phyloP scores from a whole-genome alignment of 2,329 filamentous ascomycete species.

The Grosmannia penicillata region DNA sequence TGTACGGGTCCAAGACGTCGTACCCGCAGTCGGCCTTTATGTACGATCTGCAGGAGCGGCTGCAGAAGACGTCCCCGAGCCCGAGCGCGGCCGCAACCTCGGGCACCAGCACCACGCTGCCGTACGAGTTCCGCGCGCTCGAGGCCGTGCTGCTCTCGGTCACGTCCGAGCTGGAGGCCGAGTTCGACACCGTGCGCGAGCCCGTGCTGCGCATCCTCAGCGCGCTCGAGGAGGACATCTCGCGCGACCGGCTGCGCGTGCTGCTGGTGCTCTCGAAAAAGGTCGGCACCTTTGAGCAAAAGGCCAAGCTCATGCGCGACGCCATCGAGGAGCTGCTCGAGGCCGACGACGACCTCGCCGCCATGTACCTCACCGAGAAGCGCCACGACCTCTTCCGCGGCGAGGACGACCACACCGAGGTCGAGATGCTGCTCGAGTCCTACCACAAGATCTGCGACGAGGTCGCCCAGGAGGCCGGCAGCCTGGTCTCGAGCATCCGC shows the following conservation, averaged over 20 bases:
- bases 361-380: constrained; percentile 94
- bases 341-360: constrained; percentile 84
- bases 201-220: constrained; percentile 79
- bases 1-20: constrained; percentile 85
- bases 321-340: constrained; percentile 91
- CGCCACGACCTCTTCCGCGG: constrained; percentile 55
- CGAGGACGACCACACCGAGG: constrained; percentile 84
- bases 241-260: constrained; percentile 80
- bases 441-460: constrained; percentile 98
- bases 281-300: constrained; percentile 93
- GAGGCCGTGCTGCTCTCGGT: constrained; percentile 92
- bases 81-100: not conserved
- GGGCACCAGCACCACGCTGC: constrained; percentile 28
- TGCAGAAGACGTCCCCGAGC: constrained; percentile 52
- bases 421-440: constrained; percentile 91
- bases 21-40: constrained; percentile 96
- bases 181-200: constrained; percentile 87
- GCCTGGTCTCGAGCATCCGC: constrained; percentile 83
- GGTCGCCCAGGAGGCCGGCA: constrained; percentile 89
- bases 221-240: constrained; percentile 92
- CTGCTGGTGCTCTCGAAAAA: constrained; percentile 91
- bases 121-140: constrained; percentile 91
- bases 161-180: constrained; percentile 78
- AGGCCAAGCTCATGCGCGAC: constrained; percentile 82
- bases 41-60: constrained; percentile 88